Evolutionary conservation across 1,284 basidiomycete species (phyloP), one percentile per base, ranked within the genome.

Genomic region (Pseudozyma pruni): DNA sequence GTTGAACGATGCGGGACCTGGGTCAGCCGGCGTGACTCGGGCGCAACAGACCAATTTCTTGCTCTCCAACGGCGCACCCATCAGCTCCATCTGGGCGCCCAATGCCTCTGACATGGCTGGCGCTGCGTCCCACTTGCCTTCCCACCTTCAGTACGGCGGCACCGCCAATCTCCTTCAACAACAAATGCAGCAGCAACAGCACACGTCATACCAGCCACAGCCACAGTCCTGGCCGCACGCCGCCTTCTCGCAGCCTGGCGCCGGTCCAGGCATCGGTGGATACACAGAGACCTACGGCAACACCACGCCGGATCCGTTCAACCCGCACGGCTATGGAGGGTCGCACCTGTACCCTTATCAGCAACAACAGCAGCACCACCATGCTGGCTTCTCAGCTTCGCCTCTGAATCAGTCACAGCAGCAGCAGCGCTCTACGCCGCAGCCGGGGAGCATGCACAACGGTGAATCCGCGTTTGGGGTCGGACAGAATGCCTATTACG

Each of bases 61-160:
- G 50, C 54, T 69, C 3, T 35, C 54, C 6, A 69, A 69, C 20
- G 64, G 64, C 6, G 55, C 67, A 2, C 52, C 67, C 2, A 59
- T 70, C 56, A 70, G 60, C 49, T 70, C 67, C 20, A 70, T 70
- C 52, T 70, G 67, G 67, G 67, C 60, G 3, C 59, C 55, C 8
- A 70, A 43, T 39, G 41, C 52, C 6, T 53, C 60, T 1, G 56
- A 63, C n/a, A 40, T 59, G 35, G 31, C 25, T 2, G 35, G 41
- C 13, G 43, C n/a, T 2, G 33, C 42, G 29, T 8, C 45, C n/a
- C 39, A 22, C 23, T 22, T 57, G 49, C 49, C 54, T 23, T 29
- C 61, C 1, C 62, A 55, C 37, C 47, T 66, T 8, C 51, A 54
- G 14, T 22, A 45, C 20, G 41, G 31, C 8, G 41, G 27, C 22